These are phyloP conservation scores for Syzygium malaccense DNA, from an alignment of 441 rosid genomes.

Conservation along the genomic window DNA sequence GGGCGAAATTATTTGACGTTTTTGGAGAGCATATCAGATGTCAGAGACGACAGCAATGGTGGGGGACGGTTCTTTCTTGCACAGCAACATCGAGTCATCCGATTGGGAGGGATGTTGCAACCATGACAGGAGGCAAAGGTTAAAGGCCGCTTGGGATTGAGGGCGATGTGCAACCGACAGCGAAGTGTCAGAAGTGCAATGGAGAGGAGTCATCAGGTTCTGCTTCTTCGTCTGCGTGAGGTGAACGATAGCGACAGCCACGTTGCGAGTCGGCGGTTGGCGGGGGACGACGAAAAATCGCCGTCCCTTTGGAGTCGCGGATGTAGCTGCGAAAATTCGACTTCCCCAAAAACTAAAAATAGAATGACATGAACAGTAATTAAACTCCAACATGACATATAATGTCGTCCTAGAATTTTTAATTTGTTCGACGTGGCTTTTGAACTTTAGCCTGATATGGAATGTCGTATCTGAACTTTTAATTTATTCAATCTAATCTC, in stretches of 20 bases:
- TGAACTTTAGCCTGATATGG: no score
- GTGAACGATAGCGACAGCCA: not conserved
- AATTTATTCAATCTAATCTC: no score
- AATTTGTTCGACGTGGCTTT: no score
- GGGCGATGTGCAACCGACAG: not conserved
- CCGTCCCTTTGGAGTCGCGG: no score
- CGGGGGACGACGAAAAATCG: no score
- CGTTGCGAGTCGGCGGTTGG: not conserved
- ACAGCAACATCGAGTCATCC: not conserved
- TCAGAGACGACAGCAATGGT: not conserved
- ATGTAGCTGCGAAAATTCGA: not conserved
- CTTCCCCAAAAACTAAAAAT: not conserved
- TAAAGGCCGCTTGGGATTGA: not conserved
- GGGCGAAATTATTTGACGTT: not conserved
- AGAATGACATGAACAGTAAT: no score
- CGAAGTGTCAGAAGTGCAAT: not conserved
- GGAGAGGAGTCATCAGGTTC: not conserved
- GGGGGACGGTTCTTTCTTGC: not conserved
- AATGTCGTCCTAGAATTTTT: fast-evolving
- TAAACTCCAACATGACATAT: fast-evolving
- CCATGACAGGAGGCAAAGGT: conserved; percentile 12
- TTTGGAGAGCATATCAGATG: not conserved
- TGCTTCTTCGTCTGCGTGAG: not conserved
- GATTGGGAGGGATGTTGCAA: not conserved
- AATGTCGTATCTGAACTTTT: no score